phyloP scores from a whole-genome alignment of 1,284 basidiomycete species.

The Marasmius oreades region DNA sequence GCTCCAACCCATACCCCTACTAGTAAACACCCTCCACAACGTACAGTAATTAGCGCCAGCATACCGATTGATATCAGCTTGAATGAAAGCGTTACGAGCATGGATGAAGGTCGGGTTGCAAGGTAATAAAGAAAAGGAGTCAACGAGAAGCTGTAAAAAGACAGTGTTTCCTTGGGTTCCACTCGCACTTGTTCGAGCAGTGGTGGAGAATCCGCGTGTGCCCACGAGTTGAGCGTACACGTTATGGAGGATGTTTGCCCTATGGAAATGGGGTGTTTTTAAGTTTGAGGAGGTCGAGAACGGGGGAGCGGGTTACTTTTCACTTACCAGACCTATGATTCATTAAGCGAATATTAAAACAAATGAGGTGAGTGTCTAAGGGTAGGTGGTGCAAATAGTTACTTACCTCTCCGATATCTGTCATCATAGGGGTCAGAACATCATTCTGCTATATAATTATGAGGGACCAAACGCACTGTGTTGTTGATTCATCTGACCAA shows the following conservation, averaged over 20 bases:
- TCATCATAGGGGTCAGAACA: too few species aligned
- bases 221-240: conserved; percentile 36
- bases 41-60: conserved; percentile 30
- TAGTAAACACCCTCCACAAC: conserved; percentile 35
- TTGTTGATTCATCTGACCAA: conserved; percentile 33
- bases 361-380: too few species aligned
- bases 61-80: conserved; percentile 33
- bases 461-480: conserved; percentile 21
- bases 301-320: too few species aligned
- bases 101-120: background rate
- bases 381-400: conserved; percentile 26
- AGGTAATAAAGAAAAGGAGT: conserved; percentile 20
- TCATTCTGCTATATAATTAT: background rate
- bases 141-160: conserved; percentile 29
- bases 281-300: background rate
- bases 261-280: background rate
- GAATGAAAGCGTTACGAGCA: conserved; percentile 25
- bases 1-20: conserved; percentile 30
- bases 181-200: conserved; percentile 24
- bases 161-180: conserved; percentile 30
- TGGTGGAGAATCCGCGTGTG: conserved; percentile 24
- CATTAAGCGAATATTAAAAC: too few species aligned
- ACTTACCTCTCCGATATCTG: background rate
- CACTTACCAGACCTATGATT: background rate
- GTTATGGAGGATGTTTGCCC: conserved; percentile 35